Base-by-base conservation (phyloP, 768 basidiomycete genomes). In the Dioszegia crocea region DNA sequence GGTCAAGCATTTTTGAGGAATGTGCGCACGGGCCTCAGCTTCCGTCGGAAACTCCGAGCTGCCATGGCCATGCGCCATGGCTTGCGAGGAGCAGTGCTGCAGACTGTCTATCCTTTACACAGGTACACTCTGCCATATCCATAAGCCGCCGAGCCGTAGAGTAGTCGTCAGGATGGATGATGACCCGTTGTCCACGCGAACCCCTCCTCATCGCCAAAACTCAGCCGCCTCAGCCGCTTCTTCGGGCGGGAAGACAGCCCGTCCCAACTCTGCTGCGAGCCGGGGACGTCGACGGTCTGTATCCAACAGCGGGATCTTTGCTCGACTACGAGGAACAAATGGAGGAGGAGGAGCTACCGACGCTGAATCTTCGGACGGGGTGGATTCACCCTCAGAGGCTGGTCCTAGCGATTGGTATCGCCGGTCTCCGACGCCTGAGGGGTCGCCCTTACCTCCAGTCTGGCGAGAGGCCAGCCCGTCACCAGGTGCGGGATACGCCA, bases 391-490 rank as follows among this genome's bases (percentile, higher is more conserved):
- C 8, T 19, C 19, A 9, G 45, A 60, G 31, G 60, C 60, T 14
- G 60, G 60, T 31, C 60, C 60, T 24, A 61, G 60, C 49, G 60
- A 61, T 29, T 56, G 54, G 54, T 56, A 56, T 36, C 54, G 54
- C 17, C 41, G 54, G 12, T 21, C n/a, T 12, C 41, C 54, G 2
- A 21, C 41, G 2, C 54, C 54, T 2, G 41, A 44, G 21, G 19
- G 29, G 12, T 9, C 2, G 19, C 14, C 48, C 27, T 27, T 46
- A n/a, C 40, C 52, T 9, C 17, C 30, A 17, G 41, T 16, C 4
- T 56, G 54, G 54, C 54, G 54, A 3, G 27, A 56, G 27, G n/a
- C 43, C n/a, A 56, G 27, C 21, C 30, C 41, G 19, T 8, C 33
- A 6, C 6, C 30, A 16, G 54, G 4, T 5, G 21, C 12, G 6